A percentile compares a stretch with the other conserved stretches of the same genome.
Evolutionary conservation across 192 early-diverging fungal species (phyloP).

Genomic region (Backusella morwellensis): DNA sequence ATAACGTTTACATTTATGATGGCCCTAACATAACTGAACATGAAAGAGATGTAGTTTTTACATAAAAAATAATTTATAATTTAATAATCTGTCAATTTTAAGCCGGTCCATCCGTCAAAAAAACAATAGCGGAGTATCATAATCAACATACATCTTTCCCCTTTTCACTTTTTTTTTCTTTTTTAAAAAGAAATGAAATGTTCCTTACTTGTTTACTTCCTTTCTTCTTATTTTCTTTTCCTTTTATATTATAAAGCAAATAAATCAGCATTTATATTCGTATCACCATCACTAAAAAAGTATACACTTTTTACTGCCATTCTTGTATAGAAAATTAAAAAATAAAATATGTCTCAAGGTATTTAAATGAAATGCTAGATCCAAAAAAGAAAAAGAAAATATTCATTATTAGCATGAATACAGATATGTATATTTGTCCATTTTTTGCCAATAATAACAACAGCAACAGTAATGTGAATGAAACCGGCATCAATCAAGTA

Average conservation of each 20-base stretch:
- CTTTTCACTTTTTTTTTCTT: neutral
- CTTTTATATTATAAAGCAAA: neutral
- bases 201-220: neutral
- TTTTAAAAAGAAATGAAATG: slow-evolving; percentile 1
- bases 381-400: neutral
- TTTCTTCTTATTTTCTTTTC: neutral
- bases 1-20: neutral
- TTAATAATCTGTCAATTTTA: slow-evolving; percentile 3
- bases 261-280: neutral
- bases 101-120: neutral
- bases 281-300: neutral
- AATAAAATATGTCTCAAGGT: no score
- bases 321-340: neutral
- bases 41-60: neutral
- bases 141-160: slow-evolving; percentile 4
- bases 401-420: neutral
- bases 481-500: slow-evolving; percentile 48
- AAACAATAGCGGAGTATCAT: slow-evolving; percentile 1
- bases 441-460: neutral
- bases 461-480: slow-evolving; percentile 4
- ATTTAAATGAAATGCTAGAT: no score
- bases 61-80: neutral
- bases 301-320: neutral
- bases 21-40: neutral
- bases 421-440: neutral